These are phyloP conservation scores for Bonnemaisonia californica DNA, from an alignment of 31 red algal species.

Conservation along the genomic window DNA sequence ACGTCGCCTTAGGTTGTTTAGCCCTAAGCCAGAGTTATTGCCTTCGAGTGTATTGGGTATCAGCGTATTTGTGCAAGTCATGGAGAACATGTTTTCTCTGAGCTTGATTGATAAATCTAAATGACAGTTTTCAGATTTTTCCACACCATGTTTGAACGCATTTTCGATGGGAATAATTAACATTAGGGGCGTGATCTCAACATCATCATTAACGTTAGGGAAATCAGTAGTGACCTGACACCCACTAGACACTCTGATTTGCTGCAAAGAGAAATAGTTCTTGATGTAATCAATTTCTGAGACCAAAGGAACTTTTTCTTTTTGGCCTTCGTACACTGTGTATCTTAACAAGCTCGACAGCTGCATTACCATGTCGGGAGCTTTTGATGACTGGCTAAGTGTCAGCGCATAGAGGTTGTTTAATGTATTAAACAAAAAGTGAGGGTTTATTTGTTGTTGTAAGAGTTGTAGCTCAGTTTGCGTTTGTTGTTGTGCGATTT, in stretches of 20 bases:
- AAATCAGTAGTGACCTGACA: no score
- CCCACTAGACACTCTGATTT: neutral
- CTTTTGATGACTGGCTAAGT: neutral
- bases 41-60: no score
- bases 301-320: neutral
- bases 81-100: no score
- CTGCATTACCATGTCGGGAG: neutral
- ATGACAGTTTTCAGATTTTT: no score
- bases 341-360: neutral
- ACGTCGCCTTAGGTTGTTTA: no score
- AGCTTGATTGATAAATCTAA: no score
- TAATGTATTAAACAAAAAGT: constrained; percentile 14
- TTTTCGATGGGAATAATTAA: neutral
- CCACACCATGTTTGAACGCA: neutral
- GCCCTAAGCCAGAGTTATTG: no score
- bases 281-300: neutral
- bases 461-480: neutral
- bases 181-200: neutral
- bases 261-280: neutral
- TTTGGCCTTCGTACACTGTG: neutral
- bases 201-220: no score
- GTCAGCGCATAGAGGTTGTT: neutral
- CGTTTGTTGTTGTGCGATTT: neutral
- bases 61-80: no score
- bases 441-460: neutral